A percentile compares a stretch with the other conserved stretches of the same genome.
Evolutionary conservation across 1,284 basidiomycete genomes (phyloP).

Genomic region (Tilletia setariae): DNA sequence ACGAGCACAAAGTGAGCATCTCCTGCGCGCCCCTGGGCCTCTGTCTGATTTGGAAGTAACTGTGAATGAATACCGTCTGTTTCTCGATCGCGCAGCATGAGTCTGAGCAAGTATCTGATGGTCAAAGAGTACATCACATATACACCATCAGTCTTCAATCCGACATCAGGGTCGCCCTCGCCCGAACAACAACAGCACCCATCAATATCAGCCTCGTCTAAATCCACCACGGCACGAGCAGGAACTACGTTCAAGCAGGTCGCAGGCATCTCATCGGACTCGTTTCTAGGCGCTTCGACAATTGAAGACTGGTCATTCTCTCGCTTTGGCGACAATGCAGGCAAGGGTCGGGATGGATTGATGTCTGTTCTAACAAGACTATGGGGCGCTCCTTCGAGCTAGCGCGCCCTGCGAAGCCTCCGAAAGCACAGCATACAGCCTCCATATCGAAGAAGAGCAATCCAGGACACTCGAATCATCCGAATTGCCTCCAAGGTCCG

Average conservation of each 20-base stretch:
- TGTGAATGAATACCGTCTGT: conserved; percentile 53
- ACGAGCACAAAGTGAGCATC: conserved; percentile 41
- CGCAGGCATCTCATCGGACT: conserved; percentile 32
- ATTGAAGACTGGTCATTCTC: conserved; percentile 39
- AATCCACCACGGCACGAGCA: conserved; percentile 48
- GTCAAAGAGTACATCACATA: conserved; percentile 87
- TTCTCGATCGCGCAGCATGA: conserved; percentile 63
- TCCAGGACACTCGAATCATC: too few relatives aligned
- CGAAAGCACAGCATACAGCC: too few relatives aligned
- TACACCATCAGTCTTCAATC: conserved; percentile 59
- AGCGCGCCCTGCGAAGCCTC: too few relatives aligned
- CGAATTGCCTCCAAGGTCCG: too few relatives aligned
- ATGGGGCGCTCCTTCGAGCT: conserved; percentile 14
- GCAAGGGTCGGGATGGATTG: conserved; percentile 33
- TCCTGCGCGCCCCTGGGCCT: too few relatives aligned
- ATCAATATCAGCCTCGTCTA: conserved; percentile 25
- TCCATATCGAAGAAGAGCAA: too few relatives aligned
- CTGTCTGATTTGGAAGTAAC: neutral
- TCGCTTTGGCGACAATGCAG: conserved; percentile 39
- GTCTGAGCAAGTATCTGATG: conserved; percentile 79
- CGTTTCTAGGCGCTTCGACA: conserved; percentile 25
- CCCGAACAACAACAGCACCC: neutral
- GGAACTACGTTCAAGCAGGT: conserved; percentile 29
- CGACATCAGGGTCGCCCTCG: neutral
- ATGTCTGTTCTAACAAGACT: conserved; percentile 28